Conservation (phyloP, 495 filamentous ascomycete genomes). For the Extremus antarcticus region DNA sequence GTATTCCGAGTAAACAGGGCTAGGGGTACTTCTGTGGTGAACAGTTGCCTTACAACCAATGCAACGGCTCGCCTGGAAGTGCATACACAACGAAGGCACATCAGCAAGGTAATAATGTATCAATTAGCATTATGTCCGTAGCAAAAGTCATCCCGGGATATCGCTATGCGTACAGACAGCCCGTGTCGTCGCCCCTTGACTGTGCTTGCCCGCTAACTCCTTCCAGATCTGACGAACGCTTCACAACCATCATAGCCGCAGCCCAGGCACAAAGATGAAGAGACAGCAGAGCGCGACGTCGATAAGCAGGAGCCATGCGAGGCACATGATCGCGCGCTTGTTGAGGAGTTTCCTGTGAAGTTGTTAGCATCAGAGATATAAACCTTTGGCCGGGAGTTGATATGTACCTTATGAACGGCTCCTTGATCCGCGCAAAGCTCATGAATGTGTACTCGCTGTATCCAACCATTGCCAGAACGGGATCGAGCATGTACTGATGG, state of each 20-base stretch:
- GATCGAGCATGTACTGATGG: constrained; percentile 91
- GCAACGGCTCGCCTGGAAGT: too few species aligned
- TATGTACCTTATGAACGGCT: constrained; percentile 64
- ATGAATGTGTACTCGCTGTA: constrained; percentile 93
- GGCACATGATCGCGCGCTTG: constrained; percentile 67
- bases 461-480: constrained; percentile 76
- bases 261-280: constrained; percentile 89
- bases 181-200: background rate
- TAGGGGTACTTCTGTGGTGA: too few species aligned
- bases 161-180: background rate
- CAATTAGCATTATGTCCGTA: background rate
- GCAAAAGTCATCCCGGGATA: background rate
- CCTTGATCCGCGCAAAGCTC: constrained; percentile 71
- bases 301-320: constrained; percentile 59
- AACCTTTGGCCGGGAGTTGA: background rate
- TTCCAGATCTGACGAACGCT: background rate
- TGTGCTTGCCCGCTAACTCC: background rate
- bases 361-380: background rate
- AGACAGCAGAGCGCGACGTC: constrained; percentile 66
- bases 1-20: too few species aligned
- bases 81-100: too few species aligned
- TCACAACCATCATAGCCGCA: constrained; percentile 49
- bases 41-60: too few species aligned
- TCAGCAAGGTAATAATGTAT: background rate
- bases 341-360: constrained; percentile 50